Conservation (phyloP, 306 rosid species). For the Malus sylvestris region DNA sequence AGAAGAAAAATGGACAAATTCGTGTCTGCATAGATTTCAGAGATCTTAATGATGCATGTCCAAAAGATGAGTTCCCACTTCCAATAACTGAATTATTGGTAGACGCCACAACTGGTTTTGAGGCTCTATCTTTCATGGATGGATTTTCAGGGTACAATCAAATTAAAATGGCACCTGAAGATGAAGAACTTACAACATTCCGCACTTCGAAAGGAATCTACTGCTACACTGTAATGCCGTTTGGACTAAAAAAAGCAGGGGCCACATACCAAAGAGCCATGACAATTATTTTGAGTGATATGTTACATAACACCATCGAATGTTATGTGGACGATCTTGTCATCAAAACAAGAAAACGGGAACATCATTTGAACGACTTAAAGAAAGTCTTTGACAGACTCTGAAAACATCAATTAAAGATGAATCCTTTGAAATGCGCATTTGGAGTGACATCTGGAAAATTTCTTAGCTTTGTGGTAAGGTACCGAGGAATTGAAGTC, state of each 20-base stretch:
- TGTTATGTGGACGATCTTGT: not conserved
- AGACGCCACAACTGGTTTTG: not conserved
- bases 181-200: not conserved
- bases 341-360: not conserved
- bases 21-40: too few relatives aligned
- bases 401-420: not conserved
- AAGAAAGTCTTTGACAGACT: not conserved
- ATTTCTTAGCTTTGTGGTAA: not conserved
- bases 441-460: not conserved
- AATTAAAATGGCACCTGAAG: not conserved
- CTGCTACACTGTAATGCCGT: not conserved
- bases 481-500: not conserved
- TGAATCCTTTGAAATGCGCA: not conserved
- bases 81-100: too few relatives aligned
- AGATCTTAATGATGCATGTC: too few relatives aligned
- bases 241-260: not conserved
- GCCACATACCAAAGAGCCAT: not conserved
- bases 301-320: not conserved
- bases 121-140: not conserved
- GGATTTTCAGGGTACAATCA: not conserved
- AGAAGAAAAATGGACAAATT: too few relatives aligned
- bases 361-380: not conserved
- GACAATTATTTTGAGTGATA: not conserved
- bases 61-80: too few relatives aligned
- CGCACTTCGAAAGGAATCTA: not conserved